Evolutionary conservation across 2,329 filamentous ascomycete genomes (phyloP).

Genomic region (Monosporascus sp.): DNA sequence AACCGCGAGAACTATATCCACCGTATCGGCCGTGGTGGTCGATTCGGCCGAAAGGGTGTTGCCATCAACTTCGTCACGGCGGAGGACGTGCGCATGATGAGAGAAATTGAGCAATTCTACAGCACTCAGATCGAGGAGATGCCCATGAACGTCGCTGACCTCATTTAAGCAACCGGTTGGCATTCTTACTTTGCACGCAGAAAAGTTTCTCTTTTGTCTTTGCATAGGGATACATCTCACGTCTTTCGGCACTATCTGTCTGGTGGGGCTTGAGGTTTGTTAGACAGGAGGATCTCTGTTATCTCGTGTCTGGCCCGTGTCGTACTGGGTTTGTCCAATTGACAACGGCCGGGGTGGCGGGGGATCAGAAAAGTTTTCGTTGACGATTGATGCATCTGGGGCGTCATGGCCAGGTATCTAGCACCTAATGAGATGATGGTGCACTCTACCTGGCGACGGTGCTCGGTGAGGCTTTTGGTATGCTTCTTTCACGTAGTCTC

Average conservation of each 20-base stretch:
- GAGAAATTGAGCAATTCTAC: conserved; percentile 99
- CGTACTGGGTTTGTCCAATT: conserved; percentile 15
- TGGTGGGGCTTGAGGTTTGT: conserved; percentile 21
- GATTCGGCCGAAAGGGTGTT: conserved; percentile 99
- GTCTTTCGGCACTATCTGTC: conserved; percentile 18
- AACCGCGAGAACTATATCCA: conserved; percentile 99
- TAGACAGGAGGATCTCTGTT: conserved; percentile 16
- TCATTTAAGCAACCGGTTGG: conserved; percentile 52
- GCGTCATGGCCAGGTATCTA: conserved; percentile 25
- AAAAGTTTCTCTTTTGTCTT: conserved; percentile 18
- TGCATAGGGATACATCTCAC: conserved; percentile 19
- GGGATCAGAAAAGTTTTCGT: conserved; percentile 23
- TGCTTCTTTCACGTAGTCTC: conserved; percentile 20
- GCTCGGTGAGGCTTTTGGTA: conserved; percentile 21
- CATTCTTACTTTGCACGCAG: conserved; percentile 8
- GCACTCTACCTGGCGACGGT: conserved; percentile 21
- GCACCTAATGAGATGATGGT: conserved; percentile 26
- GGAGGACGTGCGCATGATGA: conserved; percentile 99
- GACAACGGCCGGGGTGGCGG: conserved; percentile 11
- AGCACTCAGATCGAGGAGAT: conserved; percentile 99
- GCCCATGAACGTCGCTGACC: conserved; percentile 87
- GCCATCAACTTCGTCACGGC: conserved; percentile 99
- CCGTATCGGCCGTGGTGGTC: conserved; percentile 97
- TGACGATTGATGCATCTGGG: conserved; percentile 22
- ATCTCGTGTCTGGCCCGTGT: conserved; percentile 11